These are phyloP conservation scores for Saccharomyces jurei DNA, from an alignment of 805 yeast genomes.

Conservation along the genomic window DNA sequence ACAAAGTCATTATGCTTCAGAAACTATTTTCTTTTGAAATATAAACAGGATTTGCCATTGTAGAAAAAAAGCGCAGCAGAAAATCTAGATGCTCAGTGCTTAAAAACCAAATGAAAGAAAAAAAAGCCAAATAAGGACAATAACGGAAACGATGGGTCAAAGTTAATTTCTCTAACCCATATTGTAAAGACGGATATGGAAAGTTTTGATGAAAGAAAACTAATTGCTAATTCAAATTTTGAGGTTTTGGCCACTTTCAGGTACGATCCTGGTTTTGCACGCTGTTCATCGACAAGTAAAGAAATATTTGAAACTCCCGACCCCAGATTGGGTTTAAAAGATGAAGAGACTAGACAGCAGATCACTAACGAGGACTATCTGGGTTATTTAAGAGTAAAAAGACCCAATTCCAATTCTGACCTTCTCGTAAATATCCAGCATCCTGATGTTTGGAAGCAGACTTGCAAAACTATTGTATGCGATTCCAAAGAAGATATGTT, in stretches of 20 bases:
- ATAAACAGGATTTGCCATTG: not conserved
- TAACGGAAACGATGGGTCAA: not conserved
- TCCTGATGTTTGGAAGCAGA: conserved; percentile 12
- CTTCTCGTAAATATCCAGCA: conserved; percentile 17
- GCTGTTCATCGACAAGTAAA: not conserved
- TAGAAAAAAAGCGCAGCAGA: not conserved
- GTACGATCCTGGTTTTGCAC: conserved; percentile 54
- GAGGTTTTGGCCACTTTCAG: conserved; percentile 64
- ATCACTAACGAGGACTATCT: not conserved
- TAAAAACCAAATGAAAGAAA: not conserved
- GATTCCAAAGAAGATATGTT: conserved; percentile 4
- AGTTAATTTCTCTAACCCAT: not conserved
- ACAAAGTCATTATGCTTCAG: not conserved
- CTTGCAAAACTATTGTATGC: not conserved
- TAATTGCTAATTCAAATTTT: conserved; percentile 26
- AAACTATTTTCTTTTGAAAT: not conserved
- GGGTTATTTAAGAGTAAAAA: not conserved
- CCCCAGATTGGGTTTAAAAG: not conserved
- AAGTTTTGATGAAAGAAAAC: not conserved
- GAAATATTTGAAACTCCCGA: not conserved
- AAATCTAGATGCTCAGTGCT: not conserved
- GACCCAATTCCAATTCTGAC: conserved; percentile 20
- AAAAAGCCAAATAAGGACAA: not conserved
- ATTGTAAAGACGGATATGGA: not conserved
- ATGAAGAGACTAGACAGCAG: not conserved